A percentile compares a stretch with the other conserved stretches of the same genome.
These are phyloP conservation scores for Fomitiporia mediterranea DNA, from an alignment of 1,284 basidiomycete species.

Conservation along the genomic window DNA sequence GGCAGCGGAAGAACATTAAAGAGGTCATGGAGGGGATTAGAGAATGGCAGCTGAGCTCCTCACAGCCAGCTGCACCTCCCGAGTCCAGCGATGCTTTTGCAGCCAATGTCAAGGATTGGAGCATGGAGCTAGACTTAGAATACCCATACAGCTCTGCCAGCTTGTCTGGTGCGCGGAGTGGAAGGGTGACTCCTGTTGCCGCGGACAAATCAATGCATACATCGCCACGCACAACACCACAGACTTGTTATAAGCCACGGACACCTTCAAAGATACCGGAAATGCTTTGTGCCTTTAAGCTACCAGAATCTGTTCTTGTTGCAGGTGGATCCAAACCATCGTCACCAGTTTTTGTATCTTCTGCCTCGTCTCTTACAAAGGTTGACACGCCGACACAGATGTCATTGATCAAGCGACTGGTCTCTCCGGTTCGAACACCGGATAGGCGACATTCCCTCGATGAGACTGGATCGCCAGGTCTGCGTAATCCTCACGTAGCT, in stretches of 20 bases:
- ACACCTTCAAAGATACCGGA: background rate
- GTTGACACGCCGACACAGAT: background rate
- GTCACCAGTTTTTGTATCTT: slow-evolving; percentile 2
- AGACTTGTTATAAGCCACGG: background rate
- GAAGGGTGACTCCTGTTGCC: slow-evolving; percentile 7
- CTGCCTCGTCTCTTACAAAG: slow-evolving; percentile 14
- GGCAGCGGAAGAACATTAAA: slow-evolving; percentile 26
- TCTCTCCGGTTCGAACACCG: background rate
- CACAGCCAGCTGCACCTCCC: slow-evolving; percentile 10
- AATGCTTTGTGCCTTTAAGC: background rate
- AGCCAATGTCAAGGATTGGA: slow-evolving; percentile 5
- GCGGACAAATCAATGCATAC: background rate
- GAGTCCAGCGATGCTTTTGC: slow-evolving; percentile 3
- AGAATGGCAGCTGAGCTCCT: slow-evolving; percentile 37
- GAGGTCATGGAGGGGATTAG: slow-evolving; percentile 38
- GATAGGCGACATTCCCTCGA: background rate
- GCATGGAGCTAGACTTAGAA: slow-evolving; percentile 28
- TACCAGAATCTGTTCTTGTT: background rate
- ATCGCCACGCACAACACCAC: background rate
- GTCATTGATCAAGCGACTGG: background rate
- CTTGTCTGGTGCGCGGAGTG: slow-evolving; percentile 15
- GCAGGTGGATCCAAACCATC: background rate
- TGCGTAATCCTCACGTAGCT: slow-evolving; percentile 36
- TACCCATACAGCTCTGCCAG: slow-evolving; percentile 7
- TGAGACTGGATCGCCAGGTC: slow-evolving; percentile 15